These are phyloP conservation scores for Casuarina glauca DNA, from an alignment of 306 rosid genomes.

Conservation along the genomic window DNA sequence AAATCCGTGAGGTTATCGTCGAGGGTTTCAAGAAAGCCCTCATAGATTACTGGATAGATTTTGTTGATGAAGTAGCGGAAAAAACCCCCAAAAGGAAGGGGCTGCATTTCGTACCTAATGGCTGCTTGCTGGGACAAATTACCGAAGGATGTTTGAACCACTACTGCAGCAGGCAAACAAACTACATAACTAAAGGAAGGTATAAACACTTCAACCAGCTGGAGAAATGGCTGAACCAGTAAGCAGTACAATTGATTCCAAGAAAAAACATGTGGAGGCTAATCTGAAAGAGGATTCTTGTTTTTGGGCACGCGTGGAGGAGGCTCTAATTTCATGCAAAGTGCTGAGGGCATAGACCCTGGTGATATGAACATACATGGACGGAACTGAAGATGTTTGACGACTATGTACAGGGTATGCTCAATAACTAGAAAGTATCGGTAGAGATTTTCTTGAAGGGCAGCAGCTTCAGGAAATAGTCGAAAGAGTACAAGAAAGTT, in stretches of 20 bases:
- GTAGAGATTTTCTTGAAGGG: too few relatives aligned
- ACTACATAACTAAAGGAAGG: constrained; percentile 30
- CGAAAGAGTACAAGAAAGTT: too few relatives aligned
- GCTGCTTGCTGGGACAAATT: constrained; percentile 38
- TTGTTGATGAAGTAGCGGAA: constrained; percentile 45
- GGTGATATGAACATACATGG: constrained; percentile 3
- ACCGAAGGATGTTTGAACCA: constrained; percentile 51
- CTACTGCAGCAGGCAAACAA: constrained; percentile 22
- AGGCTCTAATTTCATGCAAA: too few relatives aligned
- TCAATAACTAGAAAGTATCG: background rate
- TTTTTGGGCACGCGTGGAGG: too few relatives aligned
- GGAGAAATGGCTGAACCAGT: constrained; percentile 41
- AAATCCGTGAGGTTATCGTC: constrained; percentile 17
- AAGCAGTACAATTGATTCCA: background rate
- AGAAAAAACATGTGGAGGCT: constrained; percentile 26
- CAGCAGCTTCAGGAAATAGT: too few relatives aligned
- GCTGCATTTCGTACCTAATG: constrained; percentile 27
- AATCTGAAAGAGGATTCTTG: constrained; percentile 46
- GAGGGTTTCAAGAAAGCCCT: constrained; percentile 25
- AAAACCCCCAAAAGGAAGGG: constrained; percentile 43
- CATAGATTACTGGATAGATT: constrained; percentile 48
- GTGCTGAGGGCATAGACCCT: background rate
- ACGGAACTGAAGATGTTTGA: constrained; percentile 42
- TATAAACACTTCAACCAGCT: constrained; percentile 36
- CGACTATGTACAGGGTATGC: constrained; percentile 33